Evolutionary conservation across 352 stramenopile species (phyloP), one percentile per base, ranked within the genome.

Genomic region (Globisporangium radiosum): DNA sequence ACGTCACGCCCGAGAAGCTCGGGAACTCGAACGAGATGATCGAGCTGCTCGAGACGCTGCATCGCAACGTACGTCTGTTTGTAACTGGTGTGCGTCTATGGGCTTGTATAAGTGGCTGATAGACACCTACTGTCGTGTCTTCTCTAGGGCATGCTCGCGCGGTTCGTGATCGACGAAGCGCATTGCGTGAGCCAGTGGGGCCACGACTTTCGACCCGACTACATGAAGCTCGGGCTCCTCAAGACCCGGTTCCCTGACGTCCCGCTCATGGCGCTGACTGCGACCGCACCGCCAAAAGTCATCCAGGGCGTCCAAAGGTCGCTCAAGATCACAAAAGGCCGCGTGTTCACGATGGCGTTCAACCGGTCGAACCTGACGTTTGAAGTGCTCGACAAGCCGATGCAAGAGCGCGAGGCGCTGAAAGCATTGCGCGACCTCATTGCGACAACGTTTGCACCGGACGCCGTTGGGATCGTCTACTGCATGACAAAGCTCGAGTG

Each of bases 1-100:
- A 98, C 68, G 81, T 98, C 8, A 98, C 96, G n/a, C 94, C 96
- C 0, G 96, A 99, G 71, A 97, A 97, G 74, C 81, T 98, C 33
- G 68, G 71, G 47, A 89, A 87, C 62, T 90, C 78, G 15, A 60
- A 54, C 5, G 78, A 92, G 57, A 89, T 92, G 80, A 79, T 87
- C 62, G 69, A 85, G 1, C 50, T 89, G 52, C 56, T 92, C 19
- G 63, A 89, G 48, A 66, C 72, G 45, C 60, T 85, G 37, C 67
- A 83, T 50, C 47, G 52, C 14, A 81, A 83, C 19, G 74, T 83
- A 53, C 43, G 63, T 70, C 6, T 13, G 6, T 52, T 2, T 48
- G 40, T 7, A 8, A 5, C 4, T 33, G 25, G 25, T 38, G 14
- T 17, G 2, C 36, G 49, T 36, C n/a, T 37, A 39, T 15, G 36